Conservation (phyloP, 2,329 filamentous ascomycete genomes). For the Fusarium redolens region DNA sequence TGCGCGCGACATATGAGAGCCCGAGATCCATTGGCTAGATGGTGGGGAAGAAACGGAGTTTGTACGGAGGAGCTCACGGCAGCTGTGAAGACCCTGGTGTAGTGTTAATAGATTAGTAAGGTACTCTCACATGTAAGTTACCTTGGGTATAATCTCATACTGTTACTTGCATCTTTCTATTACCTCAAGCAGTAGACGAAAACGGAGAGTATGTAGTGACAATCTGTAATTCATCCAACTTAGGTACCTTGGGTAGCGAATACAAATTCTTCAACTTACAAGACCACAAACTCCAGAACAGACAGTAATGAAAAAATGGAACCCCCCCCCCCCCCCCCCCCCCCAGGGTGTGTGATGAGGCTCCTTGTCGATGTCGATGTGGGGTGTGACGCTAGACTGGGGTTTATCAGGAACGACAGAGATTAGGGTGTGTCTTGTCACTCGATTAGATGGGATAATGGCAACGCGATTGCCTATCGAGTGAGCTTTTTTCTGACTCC, state of each 20-base stretch:
- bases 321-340: neutral
- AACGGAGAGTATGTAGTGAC: neutral
- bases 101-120: neutral
- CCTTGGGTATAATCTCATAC: neutral
- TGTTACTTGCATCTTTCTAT: neutral
- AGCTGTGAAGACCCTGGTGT: slow-evolving; percentile 16
- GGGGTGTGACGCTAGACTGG: slow-evolving; percentile 32
- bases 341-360: slow-evolving; percentile 21
- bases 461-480: slow-evolving; percentile 34
- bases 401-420: slow-evolving; percentile 40
- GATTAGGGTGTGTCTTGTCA: slow-evolving; percentile 36
- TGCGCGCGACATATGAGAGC: slow-evolving; percentile 19
- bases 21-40: slow-evolving; percentile 9
- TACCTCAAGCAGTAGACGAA: neutral
- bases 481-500: slow-evolving; percentile 25
- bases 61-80: slow-evolving; percentile 13
- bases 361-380: slow-evolving; percentile 13
- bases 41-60: slow-evolving; percentile 23
- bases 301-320: neutral
- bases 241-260: too few species aligned
- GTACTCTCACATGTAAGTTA: neutral
- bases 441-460: slow-evolving; percentile 42
- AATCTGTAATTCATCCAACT: neutral
- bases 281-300: neutral
- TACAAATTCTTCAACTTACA: neutral